Evolutionary conservation across 148 eudicot species (phyloP).

Genomic region (Linanthus parryae): DNA sequence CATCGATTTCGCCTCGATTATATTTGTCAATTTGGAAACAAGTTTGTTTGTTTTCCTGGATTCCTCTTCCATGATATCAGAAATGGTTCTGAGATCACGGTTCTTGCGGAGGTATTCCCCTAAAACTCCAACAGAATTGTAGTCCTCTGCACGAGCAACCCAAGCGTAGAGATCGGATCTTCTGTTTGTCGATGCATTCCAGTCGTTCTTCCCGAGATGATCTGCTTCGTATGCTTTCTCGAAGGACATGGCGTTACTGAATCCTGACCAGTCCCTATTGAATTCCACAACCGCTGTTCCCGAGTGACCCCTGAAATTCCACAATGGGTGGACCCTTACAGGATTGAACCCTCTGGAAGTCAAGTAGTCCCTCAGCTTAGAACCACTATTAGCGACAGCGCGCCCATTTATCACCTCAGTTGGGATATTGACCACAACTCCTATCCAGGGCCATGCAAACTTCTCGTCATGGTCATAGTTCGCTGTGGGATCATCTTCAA

Average conservation of each 20-base stretch:
- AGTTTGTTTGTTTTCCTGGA: constrained; percentile 54
- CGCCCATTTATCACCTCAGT: constrained; percentile 61
- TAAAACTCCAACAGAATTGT: constrained; percentile 51
- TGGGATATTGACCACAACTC: constrained; percentile 76
- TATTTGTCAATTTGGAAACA: constrained; percentile 53
- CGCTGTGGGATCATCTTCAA: constrained; percentile 34
- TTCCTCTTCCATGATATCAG: constrained; percentile 75
- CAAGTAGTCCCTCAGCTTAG: constrained; percentile 77
- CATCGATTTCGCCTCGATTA: constrained; percentile 61
- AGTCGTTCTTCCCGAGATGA: constrained; percentile 77
- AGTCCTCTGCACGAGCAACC: constrained; percentile 99
- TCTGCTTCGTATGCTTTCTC: constrained; percentile 84
- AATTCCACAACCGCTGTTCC: constrained; percentile 88
- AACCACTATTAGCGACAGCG: constrained; percentile 85
- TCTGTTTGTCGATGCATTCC: constrained; percentile 41
- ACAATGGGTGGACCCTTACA: constrained; percentile 70
- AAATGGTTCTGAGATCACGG: constrained; percentile 71
- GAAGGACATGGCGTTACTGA: constrained; percentile 72
- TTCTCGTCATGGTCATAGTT: constrained; percentile 61
- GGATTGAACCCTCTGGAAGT: constrained; percentile 76
- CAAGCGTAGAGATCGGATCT: constrained; percentile 73
- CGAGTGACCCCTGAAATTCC: constrained; percentile 84
- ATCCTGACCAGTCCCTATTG: constrained; percentile 79
- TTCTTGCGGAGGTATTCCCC: constrained; percentile 83
- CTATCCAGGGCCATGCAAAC: constrained; percentile 97